These are phyloP conservation scores for Hypomontagnella monticulosa DNA, from an alignment of 495 filamentous ascomycete species.

Conservation along the genomic window DNA sequence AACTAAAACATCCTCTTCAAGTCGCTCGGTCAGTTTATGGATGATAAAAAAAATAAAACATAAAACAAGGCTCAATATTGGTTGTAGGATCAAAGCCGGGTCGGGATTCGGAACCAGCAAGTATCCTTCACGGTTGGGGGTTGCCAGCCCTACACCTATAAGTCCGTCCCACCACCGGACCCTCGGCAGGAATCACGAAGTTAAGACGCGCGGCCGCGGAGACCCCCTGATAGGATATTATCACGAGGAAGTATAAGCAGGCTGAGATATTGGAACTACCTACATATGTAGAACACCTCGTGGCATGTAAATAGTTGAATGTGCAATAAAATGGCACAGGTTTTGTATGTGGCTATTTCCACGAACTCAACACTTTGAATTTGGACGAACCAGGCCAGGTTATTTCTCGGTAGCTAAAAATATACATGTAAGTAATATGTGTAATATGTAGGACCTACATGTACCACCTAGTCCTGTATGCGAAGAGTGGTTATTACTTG, in stretches of 20 bases:
- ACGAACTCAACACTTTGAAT: too few relatives aligned
- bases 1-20: neutral
- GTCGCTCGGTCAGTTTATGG: constrained; percentile 1
- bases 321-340: too few relatives aligned
- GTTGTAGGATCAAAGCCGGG: constrained; percentile 1
- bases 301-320: constrained; percentile 1
- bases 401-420: too few relatives aligned
- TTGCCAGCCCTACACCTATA: constrained; percentile 28
- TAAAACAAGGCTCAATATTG: constrained; percentile 4
- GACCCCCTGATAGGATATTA: neutral
- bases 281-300: neutral
- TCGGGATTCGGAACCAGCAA: constrained; percentile 28
- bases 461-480: too few relatives aligned
- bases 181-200: constrained; percentile 30
- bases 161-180: constrained; percentile 24
- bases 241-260: constrained; percentile 4
- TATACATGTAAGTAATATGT: too few relatives aligned
- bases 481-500: too few relatives aligned
- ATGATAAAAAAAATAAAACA: neutral
- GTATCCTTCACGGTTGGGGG: constrained; percentile 13
- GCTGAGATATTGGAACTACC: neutral
- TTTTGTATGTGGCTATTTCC: too few relatives aligned
- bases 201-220: constrained; percentile 39
- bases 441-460: too few relatives aligned
- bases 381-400: too few relatives aligned